Percentiles rank a stretch among this genome's conserved stretches.
These are phyloP conservation scores for Umbilicus rupestris DNA, from an alignment of 164 flowering plant species.

Conservation along the genomic window DNA sequence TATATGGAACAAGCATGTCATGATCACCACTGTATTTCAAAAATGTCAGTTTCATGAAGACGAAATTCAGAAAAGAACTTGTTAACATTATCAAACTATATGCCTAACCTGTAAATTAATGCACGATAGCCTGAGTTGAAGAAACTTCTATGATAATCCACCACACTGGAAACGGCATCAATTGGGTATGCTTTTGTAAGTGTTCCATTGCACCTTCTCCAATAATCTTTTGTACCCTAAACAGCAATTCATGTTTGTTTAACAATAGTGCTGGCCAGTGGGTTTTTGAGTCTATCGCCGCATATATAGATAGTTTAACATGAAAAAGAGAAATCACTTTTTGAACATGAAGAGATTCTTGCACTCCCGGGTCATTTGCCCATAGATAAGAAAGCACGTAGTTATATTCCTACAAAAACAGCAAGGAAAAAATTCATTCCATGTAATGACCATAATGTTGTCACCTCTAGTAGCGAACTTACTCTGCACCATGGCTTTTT, in stretches of 20 bases:
- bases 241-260: too few species aligned
- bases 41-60: not conserved
- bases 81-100: too few species aligned
- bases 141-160: conserved; percentile 18
- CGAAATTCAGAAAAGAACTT: too few species aligned
- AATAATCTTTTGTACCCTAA: conserved; percentile 7
- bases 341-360: conserved; percentile 12
- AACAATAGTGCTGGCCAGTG: too few species aligned
- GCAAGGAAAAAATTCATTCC: not conserved
- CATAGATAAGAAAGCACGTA: conserved; percentile 13
- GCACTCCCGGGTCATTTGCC: conserved; percentile 16
- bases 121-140: conserved; percentile 9
- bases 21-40: conserved; percentile 12
- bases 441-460: not conserved
- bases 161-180: not conserved
- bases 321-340: not conserved
- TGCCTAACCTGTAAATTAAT: conserved; percentile 22
- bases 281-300: not conserved
- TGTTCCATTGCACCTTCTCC: conserved; percentile 18
- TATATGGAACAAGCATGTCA: conserved; percentile 12
- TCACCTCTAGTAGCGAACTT: not conserved
- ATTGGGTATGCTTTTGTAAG: not conserved
- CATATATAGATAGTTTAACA: not conserved
- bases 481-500: conserved; percentile 1
- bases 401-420: conserved; percentile 6